Evolutionary conservation across 192 early-diverging fungal species (phyloP), one percentile per base, ranked within the genome.

Genomic region (Backusella australiensis): DNA sequence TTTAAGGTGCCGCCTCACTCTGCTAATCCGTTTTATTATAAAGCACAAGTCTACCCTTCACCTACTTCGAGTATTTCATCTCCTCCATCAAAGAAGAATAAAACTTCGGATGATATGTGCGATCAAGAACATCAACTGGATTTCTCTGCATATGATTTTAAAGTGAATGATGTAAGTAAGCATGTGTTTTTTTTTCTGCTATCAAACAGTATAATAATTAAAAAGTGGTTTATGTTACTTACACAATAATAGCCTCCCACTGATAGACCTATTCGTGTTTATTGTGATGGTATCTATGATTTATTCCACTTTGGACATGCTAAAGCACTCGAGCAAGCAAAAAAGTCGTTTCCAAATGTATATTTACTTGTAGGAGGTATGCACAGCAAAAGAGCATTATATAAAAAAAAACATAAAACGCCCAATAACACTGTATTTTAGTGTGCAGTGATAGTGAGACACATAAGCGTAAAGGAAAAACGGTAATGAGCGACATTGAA

Each of bases 261-360:
- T 14, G 88, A 90, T 78, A 85, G 91, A 26, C 88, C 89, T 2
- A 88, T 93, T n/a, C 85, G 93, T 34, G 85, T 95, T 69, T 95
- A 95, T 80, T 91, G 89, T 83, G 93, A 95, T 81, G 93, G 93
- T 38, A 93, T 94, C 75, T 94, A 90, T 79, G 93, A 94, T 81
- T 74, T 94, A 74, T 90, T 93, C 80, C 93, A 94, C 76, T 93
- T 91, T 81, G 93, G 93, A 1, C 92, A 94, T 66, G 89, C 90
- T 72, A 85, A 87, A 39, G 91, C 91, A 38, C 80, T 94, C 34
- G 92, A 94, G 80, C 93, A 94, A 83, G 91, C 93, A 3, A 94
- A 94, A 67, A 93, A 93, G 78, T 83, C 89, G 19, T 89, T 94
- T 53, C 88, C 91, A 2, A 86, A 91, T 78, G 91, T 93, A 11